phyloP scores from a whole-genome alignment of 768 basidiomycete species.

The Pluteus cervinus region DNA sequence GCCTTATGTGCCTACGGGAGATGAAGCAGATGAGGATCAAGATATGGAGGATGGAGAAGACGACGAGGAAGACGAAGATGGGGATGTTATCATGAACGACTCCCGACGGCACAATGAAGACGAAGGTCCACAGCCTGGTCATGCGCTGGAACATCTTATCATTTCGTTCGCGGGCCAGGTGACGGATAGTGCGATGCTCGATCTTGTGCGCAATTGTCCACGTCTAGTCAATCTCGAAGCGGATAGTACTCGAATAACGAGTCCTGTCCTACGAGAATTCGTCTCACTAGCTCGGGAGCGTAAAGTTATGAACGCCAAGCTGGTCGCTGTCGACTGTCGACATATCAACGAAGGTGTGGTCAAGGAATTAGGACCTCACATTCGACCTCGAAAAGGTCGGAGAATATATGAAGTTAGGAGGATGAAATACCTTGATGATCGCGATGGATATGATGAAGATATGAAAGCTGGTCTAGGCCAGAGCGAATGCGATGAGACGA shows the following conservation, averaged over 20 bases:
- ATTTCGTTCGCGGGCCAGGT: slow-evolving; percentile 64
- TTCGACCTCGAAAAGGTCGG: slow-evolving; percentile 70
- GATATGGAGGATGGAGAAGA: slow-evolving; percentile 6
- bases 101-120: slow-evolving; percentile 1
- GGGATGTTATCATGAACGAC: not conserved
- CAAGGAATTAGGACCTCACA: slow-evolving; percentile 51
- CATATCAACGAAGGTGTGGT: slow-evolving; percentile 55
- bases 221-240: slow-evolving; percentile 64
- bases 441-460: slow-evolving; percentile 58
- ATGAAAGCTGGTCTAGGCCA: slow-evolving; percentile 65
- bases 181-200: slow-evolving; percentile 55
- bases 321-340: slow-evolving; percentile 76
- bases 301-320: slow-evolving; percentile 39
- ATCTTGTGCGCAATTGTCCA: slow-evolving; percentile 59
- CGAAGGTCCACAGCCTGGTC: slow-evolving; percentile 43
- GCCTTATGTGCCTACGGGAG: slow-evolving; percentile 22
- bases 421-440: slow-evolving; percentile 63
- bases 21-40: not conserved
- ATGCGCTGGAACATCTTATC: slow-evolving; percentile 64
- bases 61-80: slow-evolving; percentile 7
- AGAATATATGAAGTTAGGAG: slow-evolving; percentile 67
- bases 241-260: slow-evolving; percentile 73
- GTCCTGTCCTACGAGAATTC: slow-evolving; percentile 59
- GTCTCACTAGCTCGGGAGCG: slow-evolving; percentile 49
- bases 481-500: slow-evolving; percentile 72